These are phyloP conservation scores for Westerdykella ornata DNA, from an alignment of 2,329 filamentous ascomycete genomes.

Conservation along the genomic window DNA sequence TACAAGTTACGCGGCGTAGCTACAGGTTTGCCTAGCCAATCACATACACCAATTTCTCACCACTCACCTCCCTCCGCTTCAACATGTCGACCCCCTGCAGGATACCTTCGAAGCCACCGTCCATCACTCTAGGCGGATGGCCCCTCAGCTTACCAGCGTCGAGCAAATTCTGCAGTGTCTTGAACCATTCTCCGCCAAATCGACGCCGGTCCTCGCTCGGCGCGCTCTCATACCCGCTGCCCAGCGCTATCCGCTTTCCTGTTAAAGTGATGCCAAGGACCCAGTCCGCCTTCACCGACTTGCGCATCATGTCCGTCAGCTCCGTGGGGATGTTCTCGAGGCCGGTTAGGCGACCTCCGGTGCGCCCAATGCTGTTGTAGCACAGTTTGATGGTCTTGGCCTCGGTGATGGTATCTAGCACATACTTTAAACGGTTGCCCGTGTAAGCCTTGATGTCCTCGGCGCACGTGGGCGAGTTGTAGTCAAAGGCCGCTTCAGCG, in stretches of 20 bases:
- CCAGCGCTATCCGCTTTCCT: background rate
- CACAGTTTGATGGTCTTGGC: constrained; percentile 11
- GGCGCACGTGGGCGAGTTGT: constrained; percentile 17
- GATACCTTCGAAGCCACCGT: no score
- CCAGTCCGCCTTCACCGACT: background rate
- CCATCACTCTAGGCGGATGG: no score
- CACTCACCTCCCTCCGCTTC: no score
- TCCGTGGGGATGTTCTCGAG: constrained; percentile 6
- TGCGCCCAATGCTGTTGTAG: constrained; percentile 14
- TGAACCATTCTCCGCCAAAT: background rate
- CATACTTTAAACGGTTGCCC: constrained; percentile 35
- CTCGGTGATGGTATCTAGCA: constrained; percentile 43
- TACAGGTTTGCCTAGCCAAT: no score
- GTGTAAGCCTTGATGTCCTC: constrained; percentile 31
- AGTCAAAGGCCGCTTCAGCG: constrained; percentile 34
- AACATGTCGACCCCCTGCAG: no score
- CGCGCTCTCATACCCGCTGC: background rate
- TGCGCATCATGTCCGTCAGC: background rate
- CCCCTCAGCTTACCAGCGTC: no score
- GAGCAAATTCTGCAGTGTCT: no score
- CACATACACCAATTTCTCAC: no score
- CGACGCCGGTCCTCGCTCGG: background rate
- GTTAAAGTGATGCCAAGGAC: constrained; percentile 1
- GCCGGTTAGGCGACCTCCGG: constrained; percentile 13
- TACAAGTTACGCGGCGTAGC: no score